Conservation (phyloP, 768 basidiomycete genomes). For the Cyathus striatus region DNA sequence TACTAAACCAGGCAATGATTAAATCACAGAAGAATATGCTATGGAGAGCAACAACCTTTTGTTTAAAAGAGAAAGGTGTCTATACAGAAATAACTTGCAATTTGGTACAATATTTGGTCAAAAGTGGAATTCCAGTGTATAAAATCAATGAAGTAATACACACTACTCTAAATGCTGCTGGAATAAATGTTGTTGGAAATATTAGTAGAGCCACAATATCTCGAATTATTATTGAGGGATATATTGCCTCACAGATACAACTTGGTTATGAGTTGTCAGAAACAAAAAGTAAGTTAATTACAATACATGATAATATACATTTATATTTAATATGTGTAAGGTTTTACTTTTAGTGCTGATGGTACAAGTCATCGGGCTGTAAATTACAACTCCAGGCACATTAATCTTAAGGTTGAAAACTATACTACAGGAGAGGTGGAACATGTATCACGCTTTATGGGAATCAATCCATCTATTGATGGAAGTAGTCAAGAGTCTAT, state of each 20-base stretch:
- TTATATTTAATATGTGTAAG: background rate
- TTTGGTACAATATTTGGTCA: constrained; percentile 9
- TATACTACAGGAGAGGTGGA: constrained; percentile 5
- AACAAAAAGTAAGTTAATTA: constrained; percentile 7
- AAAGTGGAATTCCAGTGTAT: constrained; percentile 10
- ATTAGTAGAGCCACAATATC: constrained; percentile 9
- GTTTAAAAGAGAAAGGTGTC: constrained; percentile 12
- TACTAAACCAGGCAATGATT: constrained; percentile 1
- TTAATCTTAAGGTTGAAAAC: constrained; percentile 11
- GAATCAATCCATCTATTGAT: constrained; percentile 13
- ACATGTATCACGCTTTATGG: constrained; percentile 11
- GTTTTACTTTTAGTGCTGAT: constrained; percentile 14
- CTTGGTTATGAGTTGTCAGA: constrained; percentile 13
- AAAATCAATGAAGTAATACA: constrained; percentile 12
- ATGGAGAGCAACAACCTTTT: constrained; percentile 5
- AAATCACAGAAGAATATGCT: constrained; percentile 3
- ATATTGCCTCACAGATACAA: constrained; percentile 16
- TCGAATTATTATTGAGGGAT: constrained; percentile 12
- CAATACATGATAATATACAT: too few species aligned
- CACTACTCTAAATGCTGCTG: constrained; percentile 10
- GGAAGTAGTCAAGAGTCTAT: constrained; percentile 15
- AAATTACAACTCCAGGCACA: constrained; percentile 14
- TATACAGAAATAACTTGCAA: constrained; percentile 12
- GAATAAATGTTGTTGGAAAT: constrained; percentile 8
- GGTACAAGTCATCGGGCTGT: constrained; percentile 13